phyloP scores from a whole-genome alignment of 2,329 filamentous ascomycete species.

The Fusarium ambrosium region DNA sequence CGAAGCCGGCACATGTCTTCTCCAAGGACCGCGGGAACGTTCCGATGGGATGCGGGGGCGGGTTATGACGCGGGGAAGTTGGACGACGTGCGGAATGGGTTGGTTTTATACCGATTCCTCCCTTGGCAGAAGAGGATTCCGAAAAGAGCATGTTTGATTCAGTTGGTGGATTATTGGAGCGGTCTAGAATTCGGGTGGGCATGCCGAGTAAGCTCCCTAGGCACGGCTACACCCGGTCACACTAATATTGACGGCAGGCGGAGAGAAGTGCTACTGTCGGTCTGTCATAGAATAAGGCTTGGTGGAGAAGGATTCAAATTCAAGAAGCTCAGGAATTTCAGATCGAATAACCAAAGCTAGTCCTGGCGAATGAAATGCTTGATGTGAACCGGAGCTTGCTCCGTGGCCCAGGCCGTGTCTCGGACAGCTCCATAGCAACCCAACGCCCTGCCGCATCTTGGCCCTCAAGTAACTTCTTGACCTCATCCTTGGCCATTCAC shows the following conservation, averaged over 20 bases:
- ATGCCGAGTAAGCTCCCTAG: background rate
- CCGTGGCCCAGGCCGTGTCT: background rate
- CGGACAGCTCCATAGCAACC: background rate
- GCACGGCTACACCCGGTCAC: background rate
- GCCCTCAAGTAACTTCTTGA: background rate
- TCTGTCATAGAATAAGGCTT: background rate
- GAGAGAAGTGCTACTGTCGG: background rate
- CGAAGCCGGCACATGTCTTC: conserved; percentile 14
- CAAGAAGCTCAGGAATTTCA: background rate
- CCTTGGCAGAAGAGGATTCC: background rate
- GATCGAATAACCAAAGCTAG: background rate
- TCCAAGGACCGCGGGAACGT: conserved; percentile 12
- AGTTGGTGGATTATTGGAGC: background rate
- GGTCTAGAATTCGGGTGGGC: background rate
- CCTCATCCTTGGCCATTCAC: background rate
- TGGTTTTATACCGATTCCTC: background rate
- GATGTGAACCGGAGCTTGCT: background rate
- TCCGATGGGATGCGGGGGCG: conserved; percentile 32
- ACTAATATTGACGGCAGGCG: background rate
- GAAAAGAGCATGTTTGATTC: background rate
- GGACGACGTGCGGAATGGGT: background rate
- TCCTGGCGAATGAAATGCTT: background rate
- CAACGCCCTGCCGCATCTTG: background rate
- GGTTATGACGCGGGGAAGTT: background rate
- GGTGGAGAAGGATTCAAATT: background rate